Base-by-base conservation (phyloP, 202 grass and related monocot genomes). In the Schoenoplectus triqueter region DNA sequence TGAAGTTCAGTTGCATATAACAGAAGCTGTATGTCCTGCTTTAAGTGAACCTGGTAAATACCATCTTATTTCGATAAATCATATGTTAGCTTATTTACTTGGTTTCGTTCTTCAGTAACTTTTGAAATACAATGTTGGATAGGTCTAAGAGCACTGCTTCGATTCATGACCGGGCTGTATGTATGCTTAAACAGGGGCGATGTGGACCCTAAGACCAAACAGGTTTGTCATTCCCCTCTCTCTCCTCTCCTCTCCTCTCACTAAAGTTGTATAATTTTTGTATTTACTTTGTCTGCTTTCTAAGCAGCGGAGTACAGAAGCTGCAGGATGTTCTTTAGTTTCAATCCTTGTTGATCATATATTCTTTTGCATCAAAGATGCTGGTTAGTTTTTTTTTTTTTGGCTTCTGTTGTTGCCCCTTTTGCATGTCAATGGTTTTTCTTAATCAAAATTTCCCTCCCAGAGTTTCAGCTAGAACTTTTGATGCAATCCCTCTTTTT, bases 381-480 rank as follows among this genome's bases (percentile, higher is more conserved):
- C 91, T 91, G 96, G 96, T 99, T 81, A 85, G 86, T 87, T 31
- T 47, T 85, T 59, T 64, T 62, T 45, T 17, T 59, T 3, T 59
- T 59, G 15, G 22, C 19, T 56, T 42, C 47, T 67, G 73, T 45
- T 73, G 69, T 42, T 17, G 2, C 65, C 15, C 19, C 52, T 60
- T 66, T 83, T 42, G 3, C 52, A 39, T n/a, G 10, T 18, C 1
- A 11, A 64, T 66, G 20, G 10, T 57, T 61, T 73, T 72, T 63
- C 11, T 85, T 73, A 3, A 73, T 60, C 54, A 60, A 73, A 48
- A 6, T 48, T 85, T 48, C 18, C 44, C 72, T 81, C 14, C 20
- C 93, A 99, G 96, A 99, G 14, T 99, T 99, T 90, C 96, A 94
- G 85, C 93, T 99, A 88, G 96, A 99, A 91, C 89, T 96, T 90